Evolutionary conservation across 2,329 filamentous ascomycete species (phyloP), one percentile per base, ranked within the genome.

Genomic region (Aspergillus sp.): DNA sequence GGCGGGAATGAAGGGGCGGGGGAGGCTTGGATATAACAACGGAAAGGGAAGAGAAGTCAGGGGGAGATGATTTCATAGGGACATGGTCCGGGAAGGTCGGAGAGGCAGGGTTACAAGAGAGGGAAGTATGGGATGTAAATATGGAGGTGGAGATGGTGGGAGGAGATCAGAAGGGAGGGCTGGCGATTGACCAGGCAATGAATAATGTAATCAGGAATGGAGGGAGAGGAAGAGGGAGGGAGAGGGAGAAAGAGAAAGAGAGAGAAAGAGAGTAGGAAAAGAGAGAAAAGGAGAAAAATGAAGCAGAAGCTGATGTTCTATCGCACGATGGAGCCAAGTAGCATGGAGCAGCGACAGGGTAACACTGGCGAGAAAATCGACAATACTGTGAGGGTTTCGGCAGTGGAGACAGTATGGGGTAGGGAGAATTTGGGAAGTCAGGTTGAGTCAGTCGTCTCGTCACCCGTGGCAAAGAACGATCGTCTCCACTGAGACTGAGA

Each of bases 341-440:
- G 55, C 51, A 53, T 56, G 58, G 52, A 56, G 56, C 50, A 58
- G 48, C 53, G 47, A 49, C 51, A 53, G 59, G 58, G 62, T 64
- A 54, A 53, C 57, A 60, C 62, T 47, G 50, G 43, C 20, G 42
- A 48, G 45, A 55, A 48, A 36, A 33, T 30, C 36, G 48, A 16
- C 49, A n/a, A 47, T 13, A 19, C 33, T 35, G 11, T 35, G 33
- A 9, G 6, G 20, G 6, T 9, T 17, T n/a, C n/a, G n/a, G n/a
- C n/a, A n/a, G 10, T 35, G 32, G 32, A 46, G 33, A 35, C 30
- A 36, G 26, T 17, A 45, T 26, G 33, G 19, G 19, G 14, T 11
- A 22, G 30, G 16, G 24, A 46, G 36, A 22, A 22, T 6, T 4
- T 5, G 20, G 20, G 20, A 22, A 22, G 20, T 22, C 20, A 22